Percentiles rank a stretch among this genome's conserved stretches.
These are phyloP conservation scores for Wickerhamiella vanderwaltii DNA, from an alignment of 805 yeast species.

Conservation along the genomic window DNA sequence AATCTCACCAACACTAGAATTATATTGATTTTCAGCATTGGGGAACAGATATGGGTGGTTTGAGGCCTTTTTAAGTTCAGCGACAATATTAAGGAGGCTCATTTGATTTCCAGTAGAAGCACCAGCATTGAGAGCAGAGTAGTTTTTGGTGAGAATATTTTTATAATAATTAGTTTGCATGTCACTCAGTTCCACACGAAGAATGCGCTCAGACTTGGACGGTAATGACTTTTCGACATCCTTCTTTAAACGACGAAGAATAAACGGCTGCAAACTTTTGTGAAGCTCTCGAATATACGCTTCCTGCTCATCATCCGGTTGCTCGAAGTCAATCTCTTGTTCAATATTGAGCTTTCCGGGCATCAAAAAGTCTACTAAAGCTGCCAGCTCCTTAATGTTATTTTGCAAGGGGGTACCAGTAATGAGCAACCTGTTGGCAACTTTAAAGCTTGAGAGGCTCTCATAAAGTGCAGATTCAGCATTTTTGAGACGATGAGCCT, in stretches of 20 bases:
- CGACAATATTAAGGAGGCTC: conserved; percentile 81
- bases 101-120: conserved; percentile 62
- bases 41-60: conserved; percentile 95
- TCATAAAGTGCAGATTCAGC: conserved; percentile 90
- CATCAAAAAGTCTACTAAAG: conserved; percentile 87
- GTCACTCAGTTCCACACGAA: conserved; percentile 90
- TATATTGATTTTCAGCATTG: conserved; percentile 74
- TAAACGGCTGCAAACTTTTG: conserved; percentile 76
- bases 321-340: conserved; percentile 89
- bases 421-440: conserved; percentile 70
- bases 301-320: conserved; percentile 79
- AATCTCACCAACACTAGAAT: conserved; percentile 36
- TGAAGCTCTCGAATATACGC: conserved; percentile 78
- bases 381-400: conserved; percentile 89
- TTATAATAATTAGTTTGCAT: conserved; percentile 90
- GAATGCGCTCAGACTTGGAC: conserved; percentile 86
- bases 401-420: conserved; percentile 98
- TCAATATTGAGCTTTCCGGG: conserved; percentile 87
- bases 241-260: conserved; percentile 83
- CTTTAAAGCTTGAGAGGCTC: conserved; percentile 69
- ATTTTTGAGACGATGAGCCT: conserved; percentile 92
- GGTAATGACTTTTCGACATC: conserved; percentile 97
- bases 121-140: conserved; percentile 82
- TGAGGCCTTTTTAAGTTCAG: conserved; percentile 90
- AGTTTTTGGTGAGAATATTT: conserved; percentile 84